Evolutionary conservation across 1,139 yeast species (phyloP), one percentile per base, ranked within the genome.

Genomic region (Nadsonia commutata): DNA sequence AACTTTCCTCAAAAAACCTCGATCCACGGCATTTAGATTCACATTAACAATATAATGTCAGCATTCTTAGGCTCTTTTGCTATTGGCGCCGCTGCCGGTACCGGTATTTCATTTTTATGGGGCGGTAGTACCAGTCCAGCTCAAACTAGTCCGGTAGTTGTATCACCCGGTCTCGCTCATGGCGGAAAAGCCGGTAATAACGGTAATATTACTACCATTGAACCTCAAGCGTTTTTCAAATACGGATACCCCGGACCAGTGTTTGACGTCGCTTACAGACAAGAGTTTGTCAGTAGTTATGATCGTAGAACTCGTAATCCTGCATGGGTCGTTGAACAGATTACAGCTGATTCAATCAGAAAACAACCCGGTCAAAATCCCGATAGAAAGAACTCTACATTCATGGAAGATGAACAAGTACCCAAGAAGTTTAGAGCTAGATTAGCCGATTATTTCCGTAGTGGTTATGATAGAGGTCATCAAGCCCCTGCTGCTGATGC

Each of bases 401-500:
- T 90, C 64, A 76, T 68, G 55, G 97, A 90, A 67, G 97, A 93
- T 58, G 93, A 82, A 57, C 56, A 61, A n/a, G 74, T 93, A 36
- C 98, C 98, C 0, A 64, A 65, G 33, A 72, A 69, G 54, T 90
- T 84, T 60, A 70, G 96, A 52, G 86, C 80, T 2, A 68, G 72
- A 46, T 68, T 90, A 47, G 70, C 79, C 49, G 97, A 93, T 62
- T 90, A 81, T 60, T 88, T 88, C 68, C 74, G 97, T 51, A 80
- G 94, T 42, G 99, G 99, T 1, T 90, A 84, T 62, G 99, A 90
- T 59, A 68, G 98, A 51, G 99, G 99, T 2, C 99, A 90, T 61
- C 84, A 83, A 56, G 96, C 95, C 0, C 97, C 99, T 1, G 98
- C 98, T 3, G 98, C 98, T 0, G 84, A 90, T 60, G 96, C 97